phyloP scores from a whole-genome alignment of 2,329 filamentous ascomycete species.

The Fusarium secorum region DNA sequence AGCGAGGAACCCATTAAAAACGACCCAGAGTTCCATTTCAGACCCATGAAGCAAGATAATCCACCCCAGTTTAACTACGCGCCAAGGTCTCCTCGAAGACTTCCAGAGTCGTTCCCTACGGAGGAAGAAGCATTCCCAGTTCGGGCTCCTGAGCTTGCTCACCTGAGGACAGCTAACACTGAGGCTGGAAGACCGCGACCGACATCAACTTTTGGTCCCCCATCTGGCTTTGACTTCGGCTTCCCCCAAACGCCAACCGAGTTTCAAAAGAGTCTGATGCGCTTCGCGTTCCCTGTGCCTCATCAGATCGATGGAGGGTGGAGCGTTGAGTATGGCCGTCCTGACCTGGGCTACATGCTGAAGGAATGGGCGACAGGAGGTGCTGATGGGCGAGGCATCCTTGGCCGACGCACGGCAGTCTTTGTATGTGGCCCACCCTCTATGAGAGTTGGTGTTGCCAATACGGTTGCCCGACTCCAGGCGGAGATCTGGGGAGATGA shows the following conservation, averaged over 20 bases:
- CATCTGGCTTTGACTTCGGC: constrained; percentile 76
- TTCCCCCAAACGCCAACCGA: constrained; percentile 86
- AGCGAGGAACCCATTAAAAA: constrained; percentile 36
- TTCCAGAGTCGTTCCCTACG: constrained; percentile 27
- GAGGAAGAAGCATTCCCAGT: constrained; percentile 43
- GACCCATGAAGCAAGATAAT: constrained; percentile 59
- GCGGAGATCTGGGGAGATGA: constrained; percentile 81
- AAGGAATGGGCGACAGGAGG: constrained; percentile 81
- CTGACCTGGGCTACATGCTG: constrained; percentile 87
- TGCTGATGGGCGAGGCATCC: constrained; percentile 69
- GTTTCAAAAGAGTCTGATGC: constrained; percentile 89
- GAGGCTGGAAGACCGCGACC: constrained; percentile 51
- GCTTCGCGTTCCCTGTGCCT: constrained; percentile 81
- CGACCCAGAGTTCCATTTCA: constrained; percentile 63
- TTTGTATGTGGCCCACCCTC: constrained; percentile 90
- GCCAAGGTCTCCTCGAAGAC: constrained; percentile 54
- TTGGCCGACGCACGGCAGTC: constrained; percentile 83
- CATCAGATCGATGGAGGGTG: constrained; percentile 79
- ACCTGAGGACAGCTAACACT: constrained; percentile 59
- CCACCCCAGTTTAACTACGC: constrained; percentile 67
- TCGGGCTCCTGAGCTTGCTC: constrained; percentile 63
- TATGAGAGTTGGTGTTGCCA: constrained; percentile 90
- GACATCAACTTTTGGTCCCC: constrained; percentile 65
- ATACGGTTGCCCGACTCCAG: constrained; percentile 83
- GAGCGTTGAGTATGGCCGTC: constrained; percentile 91